Conservation (phyloP, 108 stramenopile species). For the Cyclotella sp. region DNA sequence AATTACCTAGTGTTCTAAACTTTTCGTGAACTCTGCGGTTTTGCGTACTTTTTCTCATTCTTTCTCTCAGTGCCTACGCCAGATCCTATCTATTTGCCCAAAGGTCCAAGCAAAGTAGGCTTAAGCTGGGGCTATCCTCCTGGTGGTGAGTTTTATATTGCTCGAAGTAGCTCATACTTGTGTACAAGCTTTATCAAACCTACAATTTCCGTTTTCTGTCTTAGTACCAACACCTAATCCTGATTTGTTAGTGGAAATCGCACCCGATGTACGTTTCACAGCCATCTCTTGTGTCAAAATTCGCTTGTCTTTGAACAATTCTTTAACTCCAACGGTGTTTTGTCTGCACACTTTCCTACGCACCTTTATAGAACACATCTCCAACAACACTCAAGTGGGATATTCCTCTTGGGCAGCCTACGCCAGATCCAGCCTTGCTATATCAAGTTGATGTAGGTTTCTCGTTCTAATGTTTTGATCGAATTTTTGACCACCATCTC, state of each 20-base stretch:
- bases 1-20: neutral
- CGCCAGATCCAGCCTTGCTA: slow-evolving; percentile 29
- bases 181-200: neutral
- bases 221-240: slow-evolving; percentile 36
- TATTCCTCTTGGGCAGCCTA: slow-evolving; percentile 24
- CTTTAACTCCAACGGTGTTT: neutral
- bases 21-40: neutral
- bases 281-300: slow-evolving; percentile 5
- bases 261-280: slow-evolving; percentile 6
- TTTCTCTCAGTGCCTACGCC: slow-evolving; percentile 5
- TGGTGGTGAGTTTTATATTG: neutral
- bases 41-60: neutral
- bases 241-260: slow-evolving; percentile 22
- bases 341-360: neutral
- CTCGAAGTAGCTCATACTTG: neutral
- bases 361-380: slow-evolving; percentile 4
- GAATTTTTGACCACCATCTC: no score
- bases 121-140: slow-evolving; percentile 6
- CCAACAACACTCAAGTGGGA: slow-evolving; percentile 23
- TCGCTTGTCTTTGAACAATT: neutral
- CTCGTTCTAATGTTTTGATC: neutral
- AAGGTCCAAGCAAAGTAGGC: neutral
- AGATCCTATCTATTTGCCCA: slow-evolving; percentile 1
- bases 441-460: neutral
- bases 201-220: neutral